Evolutionary conservation across 1,284 basidiomycete genomes (phyloP), one percentile per base, ranked within the genome.

Genomic region (Puccinia polysora): DNA sequence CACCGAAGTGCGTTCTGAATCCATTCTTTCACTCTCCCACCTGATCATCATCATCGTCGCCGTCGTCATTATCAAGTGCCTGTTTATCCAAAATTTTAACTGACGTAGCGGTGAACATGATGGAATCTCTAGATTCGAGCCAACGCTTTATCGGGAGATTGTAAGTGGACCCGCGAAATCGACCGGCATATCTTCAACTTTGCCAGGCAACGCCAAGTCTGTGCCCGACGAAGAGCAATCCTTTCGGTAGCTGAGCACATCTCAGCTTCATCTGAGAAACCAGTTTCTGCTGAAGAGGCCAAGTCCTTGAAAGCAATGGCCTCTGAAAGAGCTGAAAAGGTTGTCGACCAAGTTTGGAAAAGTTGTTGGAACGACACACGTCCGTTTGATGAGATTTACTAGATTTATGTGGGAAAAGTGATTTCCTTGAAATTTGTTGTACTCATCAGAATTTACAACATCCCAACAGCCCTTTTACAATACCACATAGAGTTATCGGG

Each of bases 281-380:
- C 45, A 8, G 28, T 15, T 20, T 20, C 40, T 53, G 40, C 28
- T 43, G 23, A 34, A 32, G n/a, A 58, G 45, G 28, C 53, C 28
- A 63, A n/a, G 10, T 50, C 62, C 40, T 49, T 45, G 8, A 50
- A 25, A n/a, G 20, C 62, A 1, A 14, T 34, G n/a, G 38, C 52
- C 1, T 50, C 47, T 30, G 34, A 71, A 30, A 32, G 30, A 34
- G 69, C 69, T 25, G 49, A 63, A 38, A 43, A 43, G 53, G 59
- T 63, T 14, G 69, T 71, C 5, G 59, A 71, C 34, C 43, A 71
- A 32, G 69, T 71, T 45, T 71, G 69, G 69, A 50, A 43, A 38
- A 71, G 69, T 50, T 71, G 69, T 40, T 71, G 69, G 69, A 71
- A 55, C 40, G 69, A 71, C 47, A 71, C 69, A 43, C 32, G 69